Conservation (phyloP, 2,329 filamentous ascomycete genomes). For the Colletotrichum scovillei region DNA sequence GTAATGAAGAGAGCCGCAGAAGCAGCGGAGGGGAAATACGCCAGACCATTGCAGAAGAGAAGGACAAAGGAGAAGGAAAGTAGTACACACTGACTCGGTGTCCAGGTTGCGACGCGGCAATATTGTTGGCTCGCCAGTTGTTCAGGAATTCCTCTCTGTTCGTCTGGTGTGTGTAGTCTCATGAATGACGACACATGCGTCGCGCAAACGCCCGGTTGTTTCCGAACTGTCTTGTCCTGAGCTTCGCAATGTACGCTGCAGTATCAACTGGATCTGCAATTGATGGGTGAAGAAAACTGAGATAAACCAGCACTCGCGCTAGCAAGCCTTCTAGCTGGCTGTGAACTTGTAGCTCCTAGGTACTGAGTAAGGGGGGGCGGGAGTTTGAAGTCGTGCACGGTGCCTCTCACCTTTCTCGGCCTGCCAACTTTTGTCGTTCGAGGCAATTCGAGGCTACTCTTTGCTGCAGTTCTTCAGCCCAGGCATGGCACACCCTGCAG, state of each 20-base stretch:
- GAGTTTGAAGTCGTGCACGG: not conserved
- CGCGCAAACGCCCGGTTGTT: slow-evolving; percentile 11
- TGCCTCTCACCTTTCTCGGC: not conserved
- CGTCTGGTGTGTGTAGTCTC: slow-evolving; percentile 15
- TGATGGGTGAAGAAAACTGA: too few relatives aligned
- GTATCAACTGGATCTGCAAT: not conserved
- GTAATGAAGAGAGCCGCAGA: not conserved
- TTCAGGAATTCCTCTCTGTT: not conserved
- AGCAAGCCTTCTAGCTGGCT: not conserved
- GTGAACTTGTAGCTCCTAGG: too few relatives aligned
- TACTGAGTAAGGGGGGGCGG: not conserved
- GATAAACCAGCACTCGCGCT: not conserved
- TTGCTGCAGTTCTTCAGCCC: slow-evolving; percentile 4
- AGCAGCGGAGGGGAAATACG: not conserved
- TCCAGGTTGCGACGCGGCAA: not conserved
- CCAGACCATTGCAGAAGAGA: not conserved
- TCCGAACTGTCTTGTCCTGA: slow-evolving; percentile 12
- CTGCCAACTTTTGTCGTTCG: not conserved
- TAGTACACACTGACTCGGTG: not conserved
- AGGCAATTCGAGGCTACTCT: not conserved
- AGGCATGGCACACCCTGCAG: slow-evolving; percentile 22
- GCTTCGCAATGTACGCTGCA: not conserved
- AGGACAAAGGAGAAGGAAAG: not conserved
- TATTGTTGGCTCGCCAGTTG: not conserved
- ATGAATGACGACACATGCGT: slow-evolving; percentile 24